phyloP scores from a whole-genome alignment of 192 early-diverging fungal genomes.

The Backusella parvicylindrica region DNA sequence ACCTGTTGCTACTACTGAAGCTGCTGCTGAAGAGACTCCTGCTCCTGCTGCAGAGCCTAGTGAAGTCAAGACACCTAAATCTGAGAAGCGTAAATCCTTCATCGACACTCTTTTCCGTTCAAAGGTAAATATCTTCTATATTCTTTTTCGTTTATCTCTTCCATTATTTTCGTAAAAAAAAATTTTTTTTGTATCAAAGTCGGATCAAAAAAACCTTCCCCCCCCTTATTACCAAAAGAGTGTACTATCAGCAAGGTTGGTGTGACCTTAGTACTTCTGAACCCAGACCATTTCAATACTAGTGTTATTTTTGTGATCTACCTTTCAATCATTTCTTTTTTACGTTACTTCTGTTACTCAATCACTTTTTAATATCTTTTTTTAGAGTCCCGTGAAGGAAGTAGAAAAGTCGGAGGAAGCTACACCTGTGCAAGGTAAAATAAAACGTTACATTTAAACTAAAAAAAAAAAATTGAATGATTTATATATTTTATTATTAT shows the following conservation, averaged over 20 bases:
- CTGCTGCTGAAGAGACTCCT: neutral
- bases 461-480: neutral
- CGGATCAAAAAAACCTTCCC: neutral
- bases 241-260: conserved; percentile 5
- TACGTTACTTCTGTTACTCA: conserved; percentile 6
- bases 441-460: neutral
- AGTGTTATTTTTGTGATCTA: conserved; percentile 4
- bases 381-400: conserved; percentile 15
- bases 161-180: neutral
- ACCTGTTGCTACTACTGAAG: neutral
- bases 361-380: neutral
- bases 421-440: neutral
- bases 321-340: conserved; percentile 1
- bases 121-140: conserved; percentile 15
- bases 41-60: neutral
- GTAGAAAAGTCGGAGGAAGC: conserved; percentile 5
- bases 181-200: neutral
- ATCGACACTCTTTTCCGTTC: conserved; percentile 15
- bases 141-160: neutral
- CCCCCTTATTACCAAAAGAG: neutral
- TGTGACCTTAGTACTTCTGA: neutral
- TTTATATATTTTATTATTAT: neutral
- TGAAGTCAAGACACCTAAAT: conserved; percentile 3
- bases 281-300: neutral
- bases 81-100: conserved; percentile 24